Evolutionary conservation across 192 early-diverging fungal species (phyloP), one percentile per base, ranked within the genome.

Genomic region (Coemansia reversa): DNA sequence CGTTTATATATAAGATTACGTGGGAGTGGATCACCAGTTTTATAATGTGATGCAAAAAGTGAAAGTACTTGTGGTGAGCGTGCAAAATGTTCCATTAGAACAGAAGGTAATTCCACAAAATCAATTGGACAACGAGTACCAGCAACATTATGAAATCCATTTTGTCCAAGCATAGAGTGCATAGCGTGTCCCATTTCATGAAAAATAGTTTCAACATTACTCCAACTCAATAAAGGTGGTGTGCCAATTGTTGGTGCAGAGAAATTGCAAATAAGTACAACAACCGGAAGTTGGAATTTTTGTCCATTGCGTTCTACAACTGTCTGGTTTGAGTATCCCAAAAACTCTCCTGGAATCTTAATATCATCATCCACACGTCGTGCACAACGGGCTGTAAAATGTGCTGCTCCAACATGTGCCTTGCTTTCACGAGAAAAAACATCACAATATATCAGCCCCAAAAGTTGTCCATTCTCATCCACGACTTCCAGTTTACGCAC

Each of bases 101-200:
- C 95, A 4, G 94, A 96, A 1, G 97, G 97, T 35, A 99, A 83
- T 79, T 99, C 97, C 2, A 97, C 95, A 87, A 99, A 96, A 77
- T 99, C 97, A 23, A 94, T 88, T 7, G 90, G 84, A 69, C 94
- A 95, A 25, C 97, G 84, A 9, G 97, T 99, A 33, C 97, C 97
- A 3, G 94, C 85, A 14, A 99, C 93, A 75, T 97, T 96, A 69
- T 99, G 97, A 77, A 90, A 97, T 39, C 92, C 89, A n/a, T 94
- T 95, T 20, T 90, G 86, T 30, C 91, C 95, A 5, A 99, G 84
- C 91, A 96, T 94, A 19, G 94, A 98, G 72, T 97, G 95, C 89
- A 98, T 93, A 3, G 93, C 97, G 66, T 99, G 97, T 4, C 97
- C 97, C 94, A 98, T 97, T 62, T 99, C 97, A 74, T 99, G 97